Percentiles rank a stretch among this genome's conserved stretches.
phyloP scores from a whole-genome alignment of 2,329 filamentous ascomycete genomes.

The Alternaria gaisen region DNA sequence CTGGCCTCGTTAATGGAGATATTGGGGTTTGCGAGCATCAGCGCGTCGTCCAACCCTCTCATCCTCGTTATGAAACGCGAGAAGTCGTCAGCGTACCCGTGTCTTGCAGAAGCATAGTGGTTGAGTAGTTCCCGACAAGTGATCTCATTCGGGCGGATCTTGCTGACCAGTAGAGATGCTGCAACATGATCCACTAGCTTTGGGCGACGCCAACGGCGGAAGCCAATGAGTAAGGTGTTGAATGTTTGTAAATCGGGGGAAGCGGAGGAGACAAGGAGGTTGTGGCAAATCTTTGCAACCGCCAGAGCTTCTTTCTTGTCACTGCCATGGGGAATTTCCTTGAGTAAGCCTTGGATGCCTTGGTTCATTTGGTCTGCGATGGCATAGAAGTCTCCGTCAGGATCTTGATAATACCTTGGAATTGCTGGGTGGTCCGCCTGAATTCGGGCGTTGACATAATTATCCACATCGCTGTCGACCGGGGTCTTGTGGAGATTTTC shows the following conservation, averaged over 20 bases:
- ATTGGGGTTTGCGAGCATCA: slow-evolving; percentile 53
- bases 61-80: slow-evolving; percentile 53
- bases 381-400: slow-evolving; percentile 46
- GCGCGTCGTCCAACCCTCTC: slow-evolving; percentile 50
- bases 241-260: slow-evolving; percentile 74
- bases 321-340: slow-evolving; percentile 21
- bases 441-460: slow-evolving; percentile 18
- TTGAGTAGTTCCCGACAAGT: slow-evolving; percentile 53
- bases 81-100: slow-evolving; percentile 44
- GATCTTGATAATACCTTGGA: slow-evolving; percentile 52
- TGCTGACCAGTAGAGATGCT: slow-evolving; percentile 43
- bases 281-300: slow-evolving; percentile 62
- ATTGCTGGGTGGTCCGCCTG: slow-evolving; percentile 22
- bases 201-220: slow-evolving; percentile 52
- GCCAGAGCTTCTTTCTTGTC: slow-evolving; percentile 25
- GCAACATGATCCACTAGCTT: slow-evolving; percentile 43
- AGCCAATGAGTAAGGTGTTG: slow-evolving; percentile 74
- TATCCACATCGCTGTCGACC: slow-evolving; percentile 22
- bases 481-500: slow-evolving; percentile 20
- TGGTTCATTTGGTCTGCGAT: slow-evolving; percentile 43
- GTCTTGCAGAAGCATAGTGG: slow-evolving; percentile 48
- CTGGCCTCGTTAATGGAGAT: slow-evolving; percentile 48
- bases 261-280: slow-evolving; percentile 68
- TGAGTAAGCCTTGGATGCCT: slow-evolving; percentile 36
- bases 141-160: slow-evolving; percentile 58